Conservation (phyloP, 192 early-diverging fungal genomes). For the Linnemannia exigua region DNA sequence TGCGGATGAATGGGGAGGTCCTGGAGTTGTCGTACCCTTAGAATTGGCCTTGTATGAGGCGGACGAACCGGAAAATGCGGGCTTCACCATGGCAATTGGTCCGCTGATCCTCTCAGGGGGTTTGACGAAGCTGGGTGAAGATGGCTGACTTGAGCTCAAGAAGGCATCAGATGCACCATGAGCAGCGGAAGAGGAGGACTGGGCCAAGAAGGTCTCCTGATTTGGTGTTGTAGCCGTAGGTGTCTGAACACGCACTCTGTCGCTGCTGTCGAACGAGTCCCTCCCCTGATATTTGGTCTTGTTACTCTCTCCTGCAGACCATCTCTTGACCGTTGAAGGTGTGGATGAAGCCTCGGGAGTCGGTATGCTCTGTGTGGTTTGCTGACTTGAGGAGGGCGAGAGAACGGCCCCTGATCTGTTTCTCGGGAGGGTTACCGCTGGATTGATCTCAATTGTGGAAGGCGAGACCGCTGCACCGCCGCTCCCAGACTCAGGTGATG, state of each 20-base stretch:
- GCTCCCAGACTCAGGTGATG: conserved; percentile 1
- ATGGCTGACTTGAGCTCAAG: neutral
- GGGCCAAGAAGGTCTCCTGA: neutral
- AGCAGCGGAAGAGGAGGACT: neutral
- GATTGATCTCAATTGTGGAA: neutral
- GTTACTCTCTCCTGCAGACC: conserved; percentile 37
- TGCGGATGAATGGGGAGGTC: neutral
- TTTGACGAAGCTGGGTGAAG: conserved; percentile 7
- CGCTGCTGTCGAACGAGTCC: neutral
- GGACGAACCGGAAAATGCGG: neutral
- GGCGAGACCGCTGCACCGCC: neutral
- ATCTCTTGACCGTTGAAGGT: conserved; percentile 21
- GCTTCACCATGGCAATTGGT: neutral
- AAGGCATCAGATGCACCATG: neutral
- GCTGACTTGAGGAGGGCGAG: neutral
- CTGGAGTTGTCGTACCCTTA: neutral
- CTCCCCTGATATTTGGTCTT: conserved; percentile 1
- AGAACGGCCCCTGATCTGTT: neutral
- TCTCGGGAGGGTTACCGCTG: neutral
- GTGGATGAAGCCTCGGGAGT: conserved; percentile 10
- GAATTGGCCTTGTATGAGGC: conserved; percentile 5
- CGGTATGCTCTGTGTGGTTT: conserved; percentile 6
- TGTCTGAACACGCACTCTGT: neutral
- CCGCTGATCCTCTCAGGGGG: conserved; percentile 18
- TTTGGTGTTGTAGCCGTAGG: neutral